Conservation (phyloP, 495 filamentous ascomycete genomes). For the Astrocystis sublimbata region DNA sequence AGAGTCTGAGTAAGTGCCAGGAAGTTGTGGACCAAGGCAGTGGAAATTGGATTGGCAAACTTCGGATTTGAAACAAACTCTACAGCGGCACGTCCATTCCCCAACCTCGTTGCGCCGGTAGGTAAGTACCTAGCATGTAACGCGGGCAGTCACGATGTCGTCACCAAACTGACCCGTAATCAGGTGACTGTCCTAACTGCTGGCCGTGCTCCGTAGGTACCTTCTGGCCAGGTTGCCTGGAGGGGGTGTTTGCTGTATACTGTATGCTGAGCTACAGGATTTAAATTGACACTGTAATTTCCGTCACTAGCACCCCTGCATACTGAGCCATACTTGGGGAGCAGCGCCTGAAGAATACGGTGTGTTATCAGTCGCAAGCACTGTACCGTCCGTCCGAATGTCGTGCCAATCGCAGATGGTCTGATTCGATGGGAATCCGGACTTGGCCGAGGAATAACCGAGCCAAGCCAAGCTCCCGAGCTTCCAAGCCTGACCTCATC, state of each 20-base stretch:
- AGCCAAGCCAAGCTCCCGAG: slow-evolving; percentile 28
- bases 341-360: no score
- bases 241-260: no score
- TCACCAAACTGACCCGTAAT: slow-evolving; percentile 35
- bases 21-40: background rate
- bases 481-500: slow-evolving; percentile 39
- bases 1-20: background rate
- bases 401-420: slow-evolving; percentile 1
- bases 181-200: slow-evolving; percentile 29
- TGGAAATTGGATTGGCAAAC: background rate
- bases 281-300: no score
- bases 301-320: no score
- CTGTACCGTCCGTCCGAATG: background rate
- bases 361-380: no score
- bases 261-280: no score
- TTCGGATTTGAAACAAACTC: background rate
- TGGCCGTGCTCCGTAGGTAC: background rate
- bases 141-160: slow-evolving; percentile 26
- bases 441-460: slow-evolving; percentile 32
- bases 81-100: background rate
- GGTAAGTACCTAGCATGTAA: no score
- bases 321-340: no score
- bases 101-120: background rate
- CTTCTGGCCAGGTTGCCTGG: no score
- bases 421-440: slow-evolving; percentile 8